Evolutionary conservation across 257 asterid genomes (phyloP).

Genomic region (Catharanthus roseus): DNA sequence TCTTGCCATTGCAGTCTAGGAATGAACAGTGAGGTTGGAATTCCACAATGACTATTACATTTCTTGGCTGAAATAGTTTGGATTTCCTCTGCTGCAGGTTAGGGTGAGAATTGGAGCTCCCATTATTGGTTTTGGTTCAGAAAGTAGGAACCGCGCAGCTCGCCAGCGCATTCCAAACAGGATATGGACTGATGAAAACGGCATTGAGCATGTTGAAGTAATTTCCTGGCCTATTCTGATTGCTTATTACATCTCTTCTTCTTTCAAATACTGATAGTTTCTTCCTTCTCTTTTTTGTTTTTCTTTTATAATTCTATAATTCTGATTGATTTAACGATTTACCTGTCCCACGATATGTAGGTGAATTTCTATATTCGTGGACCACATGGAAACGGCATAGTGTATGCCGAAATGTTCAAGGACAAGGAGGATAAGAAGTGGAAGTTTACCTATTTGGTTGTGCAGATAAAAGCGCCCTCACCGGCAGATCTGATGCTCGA

Average conservation of each 20-base stretch:
- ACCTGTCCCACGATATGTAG: conserved; percentile 24
- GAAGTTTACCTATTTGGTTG: conserved; percentile 81
- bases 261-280: background rate
- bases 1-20: background rate
- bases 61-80: conserved; percentile 3
- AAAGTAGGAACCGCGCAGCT: conserved; percentile 91
- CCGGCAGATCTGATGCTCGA: conserved; percentile 81
- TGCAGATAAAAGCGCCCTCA: conserved; percentile 69
- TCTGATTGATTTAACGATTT: background rate
- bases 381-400: conserved; percentile 86
- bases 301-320: background rate
- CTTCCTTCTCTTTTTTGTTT: background rate
- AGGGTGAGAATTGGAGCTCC: conserved; percentile 84
- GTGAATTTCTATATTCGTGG: conserved; percentile 89
- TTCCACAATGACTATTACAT: background rate
- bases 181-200: conserved; percentile 83
- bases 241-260: background rate
- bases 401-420: conserved; percentile 82
- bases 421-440: conserved; percentile 79
- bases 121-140: conserved; percentile 83
- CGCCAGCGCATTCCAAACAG: conserved; percentile 84
- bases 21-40: background rate
- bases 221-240: conserved; percentile 3
- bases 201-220: conserved; percentile 81
- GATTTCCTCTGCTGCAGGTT: conserved; percentile 41